These are phyloP conservation scores for Annulohypoxylon moriforme DNA, from an alignment of 495 filamentous ascomycete genomes.

Conservation along the genomic window DNA sequence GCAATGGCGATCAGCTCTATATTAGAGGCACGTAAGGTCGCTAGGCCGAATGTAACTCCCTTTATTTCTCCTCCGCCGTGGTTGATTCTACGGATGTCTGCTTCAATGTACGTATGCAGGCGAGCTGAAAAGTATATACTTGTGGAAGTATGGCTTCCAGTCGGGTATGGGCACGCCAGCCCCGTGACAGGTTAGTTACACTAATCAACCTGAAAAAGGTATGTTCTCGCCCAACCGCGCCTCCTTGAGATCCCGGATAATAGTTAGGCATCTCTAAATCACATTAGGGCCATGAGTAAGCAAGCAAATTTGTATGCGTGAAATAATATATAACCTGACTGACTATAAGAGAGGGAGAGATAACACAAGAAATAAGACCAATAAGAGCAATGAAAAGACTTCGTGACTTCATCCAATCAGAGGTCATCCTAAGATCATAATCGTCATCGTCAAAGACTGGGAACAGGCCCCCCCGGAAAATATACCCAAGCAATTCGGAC, in stretches of 20 bases:
- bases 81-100: not conserved
- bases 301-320: not conserved
- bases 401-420: slow-evolving; percentile 39
- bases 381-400: slow-evolving; percentile 21
- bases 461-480: slow-evolving; percentile 1
- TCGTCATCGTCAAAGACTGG: slow-evolving; percentile 34
- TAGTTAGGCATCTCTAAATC: not conserved
- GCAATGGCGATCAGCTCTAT: not conserved
- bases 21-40: not conserved
- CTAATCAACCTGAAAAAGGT: not conserved
- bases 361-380: slow-evolving; percentile 2
- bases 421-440: slow-evolving; percentile 30
- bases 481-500: slow-evolving; percentile 7
- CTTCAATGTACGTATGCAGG: not conserved
- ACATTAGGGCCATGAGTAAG: not conserved
- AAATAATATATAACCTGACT: slow-evolving; percentile 1
- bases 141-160: slow-evolving; percentile 1
- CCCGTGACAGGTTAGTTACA: slow-evolving; percentile 1
- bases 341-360: slow-evolving; percentile 4
- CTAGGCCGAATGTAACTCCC: not conserved
- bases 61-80: not conserved
- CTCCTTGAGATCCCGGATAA: not conserved
- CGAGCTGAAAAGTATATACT: not conserved
- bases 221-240: not conserved
- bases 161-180: not conserved